Base-by-base conservation (phyloP, 768 basidiomycete genomes). In the Punctularia strigosozonata region DNA sequence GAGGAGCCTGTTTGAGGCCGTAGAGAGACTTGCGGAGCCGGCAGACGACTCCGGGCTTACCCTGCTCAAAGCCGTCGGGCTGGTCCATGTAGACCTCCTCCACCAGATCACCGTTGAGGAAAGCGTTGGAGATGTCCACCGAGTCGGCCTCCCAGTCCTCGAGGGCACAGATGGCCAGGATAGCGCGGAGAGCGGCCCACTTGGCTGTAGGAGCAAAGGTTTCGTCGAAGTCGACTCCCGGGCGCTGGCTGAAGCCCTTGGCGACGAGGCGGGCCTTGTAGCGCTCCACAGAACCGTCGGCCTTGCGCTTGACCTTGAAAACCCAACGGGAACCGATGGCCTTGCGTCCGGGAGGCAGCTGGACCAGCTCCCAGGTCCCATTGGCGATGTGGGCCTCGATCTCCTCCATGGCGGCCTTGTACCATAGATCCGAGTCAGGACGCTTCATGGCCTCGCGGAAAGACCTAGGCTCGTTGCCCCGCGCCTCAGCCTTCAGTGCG, bases 241-340 rank as follows among this genome's bases (percentile, higher is more conserved):
- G 47, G 4, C 49, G 36, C 43, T 66, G 64, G 0, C 51, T 41
- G 46, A 54, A 62, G 4, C 65, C 61, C 31, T 55, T 43, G 0
- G 61, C 62, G 21, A 62, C 63, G 7, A 63, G 46, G 15, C 58
- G 43, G 2, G 52, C 57, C 41, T 50, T 52, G 41, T 43, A 12
- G 13, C 33, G 19, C 33, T 34, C 33, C 10, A 34, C 20, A 19
- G 33, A 34, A 8, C 33, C 33, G 20, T 34, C 33, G 8, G 33
- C 28, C 39, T 68, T 60, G 22, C 49, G 38, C 46, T 75, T 74
- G 24, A 55, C 43, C 13, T 45, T 45, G 45, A 60, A 71, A 4
- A 71, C 65, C 64, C 65, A 71, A n/a, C 58, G 54, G 14, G 47
- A 52, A 1, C 55, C 49, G 6, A 71, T 48, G 14, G 61, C 30